Evolutionary conservation across 805 yeast genomes (phyloP), one percentile per base, ranked within the genome.

Genomic region (Yueomyces sinensis): DNA sequence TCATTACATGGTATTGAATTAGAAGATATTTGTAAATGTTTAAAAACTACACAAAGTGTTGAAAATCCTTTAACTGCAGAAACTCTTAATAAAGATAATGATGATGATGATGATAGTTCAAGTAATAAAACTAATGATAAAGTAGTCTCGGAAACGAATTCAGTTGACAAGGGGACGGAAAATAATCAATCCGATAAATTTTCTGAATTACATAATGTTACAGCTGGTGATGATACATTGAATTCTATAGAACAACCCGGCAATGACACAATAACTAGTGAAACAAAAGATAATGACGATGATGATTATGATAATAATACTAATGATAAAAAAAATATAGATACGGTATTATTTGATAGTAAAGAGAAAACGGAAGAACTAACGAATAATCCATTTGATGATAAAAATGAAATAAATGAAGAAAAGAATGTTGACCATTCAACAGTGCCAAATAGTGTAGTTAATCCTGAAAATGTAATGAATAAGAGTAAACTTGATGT

Each of bases 1-100:
- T 76, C 94, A 29, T 62, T 74, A 13, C 97, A 91, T 54, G 94
- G 95, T 3, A 73, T 91, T 13, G 74, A 74, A 42, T 74, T 82
- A 0, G 49, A 54, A 4, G 97, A 89, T 58, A 65, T 91, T 33
- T 65, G 81, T 2, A 68, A 68, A 13, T 72, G 81, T 30, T 61
- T 89, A 36, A 61, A 68, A 45, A 69, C 68, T 4, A 59, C 63
- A 3, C 67, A 68, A 36, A 57, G 59, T 3, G 64, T 79, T 4
- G 60, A 62, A 3, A 76, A 76, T 47, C 77, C 80, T 16, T 59
- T 54, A 39, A n/a, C n/a, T n/a, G n/a, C n/a, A n/a, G n/a, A n/a
- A n/a, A n/a, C n/a, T n/a, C n/a, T n/a, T n/a, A 25, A 25, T 25
- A 59, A 55, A 22, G 39, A 37, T 20, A 23, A 30, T 20, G 28